Base-by-base conservation (phyloP, 805 yeast species). In the Clavispora phyllophila region DNA sequence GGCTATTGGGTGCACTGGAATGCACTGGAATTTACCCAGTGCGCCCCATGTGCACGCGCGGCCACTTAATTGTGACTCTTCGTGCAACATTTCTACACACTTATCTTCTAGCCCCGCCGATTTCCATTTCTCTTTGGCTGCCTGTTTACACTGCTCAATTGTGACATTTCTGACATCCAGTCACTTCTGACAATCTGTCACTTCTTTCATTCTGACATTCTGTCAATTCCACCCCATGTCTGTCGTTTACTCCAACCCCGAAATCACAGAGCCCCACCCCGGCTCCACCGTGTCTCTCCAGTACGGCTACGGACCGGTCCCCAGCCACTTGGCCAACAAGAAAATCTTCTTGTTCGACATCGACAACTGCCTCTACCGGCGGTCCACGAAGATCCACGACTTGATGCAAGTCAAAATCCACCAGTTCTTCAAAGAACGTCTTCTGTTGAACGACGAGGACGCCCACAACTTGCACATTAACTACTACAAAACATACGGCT, bases 381-480 rank as follows among this genome's bases (percentile, higher is more conserved):
- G 89, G 44, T 80, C 88, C 1, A 76, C 86, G 19, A 73, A 74
- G 60, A 85, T 91, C 53, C 95, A 84, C 55, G 93, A 85, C 52
- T 59, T 87, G 63, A 91, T 91, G 97, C 95, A 85, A 56, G 80
- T 77, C 14, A 82, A 81, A 47, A 91, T 93, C 53, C 91, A 87
- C 50, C 68, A 82, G 37, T 91, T 84, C 63, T 88, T 93, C 68
- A 83, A 81, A 54, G 73, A 74, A 42, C 72, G 75, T 37, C 70
- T 91, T 40, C 57, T 70, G 15, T 65, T 91, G 33, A 68, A 72
- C 37, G 88, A 82, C 49, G 84, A 81, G 35, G 88, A 84, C 10
- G 98, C 99, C 1, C 75, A 73, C 43, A 56, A 66, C 18, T 70
- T 93, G 47, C 95, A 88, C 58, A 67, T 70, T 60, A 73, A 73